Evolutionary conservation across 169 alveolate species (phyloP), one percentile per base, ranked within the genome.

Genomic region (Plasmodium fragile): DNA sequence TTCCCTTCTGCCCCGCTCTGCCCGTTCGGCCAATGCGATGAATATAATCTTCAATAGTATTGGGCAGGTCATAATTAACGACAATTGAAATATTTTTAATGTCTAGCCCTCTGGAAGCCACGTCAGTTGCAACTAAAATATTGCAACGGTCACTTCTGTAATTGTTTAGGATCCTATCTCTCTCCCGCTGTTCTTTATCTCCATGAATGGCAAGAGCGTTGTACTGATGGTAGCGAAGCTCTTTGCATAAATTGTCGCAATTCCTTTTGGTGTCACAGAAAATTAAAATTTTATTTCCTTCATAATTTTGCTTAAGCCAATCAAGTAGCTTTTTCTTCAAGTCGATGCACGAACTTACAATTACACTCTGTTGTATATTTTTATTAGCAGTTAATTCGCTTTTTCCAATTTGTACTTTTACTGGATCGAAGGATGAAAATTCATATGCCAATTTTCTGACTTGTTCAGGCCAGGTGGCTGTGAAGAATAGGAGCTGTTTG

Each of bases 1-100:
- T 87, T 25, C 99, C 99, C 45, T 96, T 97, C 49, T 96, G 96
- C 72, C 98, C 99, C 73, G 97, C 98, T 52, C 98, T 97, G 30
- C 99, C 99, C 6, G 99, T 99, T 71, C 99, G 95, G 25, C 99
- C 99, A 8, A 99, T 98, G 89, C 99, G 97, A 91, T 97, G 98
- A 43, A 97, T 96, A 80, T 98, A 98, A 93, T 98, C 98, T 71
- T 95, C 95, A 10, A 98, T 96, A 30, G 98, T 95, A 79, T 95
- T 96, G 4, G 99, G 99, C 77, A 98, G 97, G 96, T 98, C 99
- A 93, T 97, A 98, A 94, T 98, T 98, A 2, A 98, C 95, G 11
- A 98, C 99, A 78, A 96, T 96, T 22, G 97, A 96, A 34, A 98
- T 98, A 32, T 97, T 98, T 13, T 97, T 98, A 41, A 98, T 97